Base-by-base conservation (phyloP, 2,329 filamentous ascomycete species). In the Pseudocercospora musae region DNA sequence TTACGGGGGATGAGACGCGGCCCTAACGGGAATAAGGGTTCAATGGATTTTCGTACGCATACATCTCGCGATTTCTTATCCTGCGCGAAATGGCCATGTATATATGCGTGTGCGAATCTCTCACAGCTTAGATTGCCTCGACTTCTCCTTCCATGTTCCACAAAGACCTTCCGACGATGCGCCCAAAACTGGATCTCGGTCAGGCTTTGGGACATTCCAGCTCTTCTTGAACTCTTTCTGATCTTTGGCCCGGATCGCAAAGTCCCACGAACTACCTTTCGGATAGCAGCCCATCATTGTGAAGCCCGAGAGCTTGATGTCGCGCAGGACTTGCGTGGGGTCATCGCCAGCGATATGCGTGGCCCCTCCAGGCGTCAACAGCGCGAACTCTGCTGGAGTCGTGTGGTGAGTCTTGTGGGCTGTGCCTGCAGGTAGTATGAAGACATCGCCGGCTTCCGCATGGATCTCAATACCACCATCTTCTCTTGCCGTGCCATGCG, bases 221-320 rank as follows among this genome's bases (percentile, higher is more conserved):
- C 80, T 76, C 61, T 74, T 68, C 54, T 78, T 74, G 66, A 78
- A 81, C 15, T 72, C 67, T 11, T 74, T 78, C 10, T 75, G 78
- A 20, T 68, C 70, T 68, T 81, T 72, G 63, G 80, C 78, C 1
- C 80, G 80, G 8, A 77, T 72, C 4, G 73, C 73, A 69, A 82
- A 84, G 69, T 85, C 82, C 84, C 83, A 86, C 10, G 73, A 71
- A 0, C 74, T 74, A 2, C 79, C 77, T 37, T 69, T 68, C 2
- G 82, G 82, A 75, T 87, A 87, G 4, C 82, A 83, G 0, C 85
- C 85, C 71, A 86, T 80, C 83, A 85, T 85, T 57, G 79, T 82
- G 65, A 84, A 85, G 0, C 81, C 81, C 1, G 70, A 65, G 4
- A 82, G 59, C 59, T 75, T 52, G 1, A 81, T 67, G 1, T 67